A percentile compares a stretch with the other conserved stretches of the same genome.
Evolutionary conservation across 148 eudicot species (phyloP).

Genomic region (Cornus florida): DNA sequence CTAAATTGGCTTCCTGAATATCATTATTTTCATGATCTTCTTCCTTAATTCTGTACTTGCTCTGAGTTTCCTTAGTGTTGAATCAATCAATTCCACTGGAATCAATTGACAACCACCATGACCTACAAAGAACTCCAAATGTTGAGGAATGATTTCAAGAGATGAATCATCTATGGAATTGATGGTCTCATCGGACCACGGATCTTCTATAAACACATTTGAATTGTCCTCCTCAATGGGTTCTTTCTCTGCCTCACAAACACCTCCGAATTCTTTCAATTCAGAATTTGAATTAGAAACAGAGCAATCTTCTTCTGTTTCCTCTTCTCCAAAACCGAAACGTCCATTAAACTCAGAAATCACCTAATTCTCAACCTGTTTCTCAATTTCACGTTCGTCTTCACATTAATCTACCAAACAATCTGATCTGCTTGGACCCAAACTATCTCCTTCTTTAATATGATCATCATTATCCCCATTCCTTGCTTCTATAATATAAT

Average conservation of each 20-base stretch:
- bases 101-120: slow-evolving; percentile 56
- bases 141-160: slow-evolving; percentile 49
- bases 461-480: slow-evolving; percentile 14
- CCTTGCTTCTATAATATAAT: slow-evolving; percentile 28
- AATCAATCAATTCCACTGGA: slow-evolving; percentile 54
- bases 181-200: slow-evolving; percentile 1
- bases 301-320: slow-evolving; percentile 18
- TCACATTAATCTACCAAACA: slow-evolving; percentile 13
- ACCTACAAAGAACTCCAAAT: slow-evolving; percentile 81
- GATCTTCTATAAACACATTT: slow-evolving; percentile 23
- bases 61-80: slow-evolving; percentile 19
- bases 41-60: slow-evolving; percentile 13
- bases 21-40: slow-evolving; percentile 20
- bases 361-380: slow-evolving; percentile 16
- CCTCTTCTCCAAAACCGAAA: slow-evolving; percentile 16
- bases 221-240: slow-evolving; percentile 19
- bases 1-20: slow-evolving; percentile 11
- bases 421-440: slow-evolving; percentile 22
- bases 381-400: slow-evolving; percentile 16
- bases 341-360: slow-evolving; percentile 9
- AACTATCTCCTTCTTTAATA: slow-evolving; percentile 20
- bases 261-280: slow-evolving; percentile 19
- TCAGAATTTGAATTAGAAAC: slow-evolving; percentile 18
- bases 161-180: not conserved
- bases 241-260: slow-evolving; percentile 32